Percentiles rank a stretch among this genome's conserved stretches.
These are phyloP conservation scores for Raffaelea albimanens DNA, from an alignment of 2,329 filamentous ascomycete genomes.

Conservation along the genomic window DNA sequence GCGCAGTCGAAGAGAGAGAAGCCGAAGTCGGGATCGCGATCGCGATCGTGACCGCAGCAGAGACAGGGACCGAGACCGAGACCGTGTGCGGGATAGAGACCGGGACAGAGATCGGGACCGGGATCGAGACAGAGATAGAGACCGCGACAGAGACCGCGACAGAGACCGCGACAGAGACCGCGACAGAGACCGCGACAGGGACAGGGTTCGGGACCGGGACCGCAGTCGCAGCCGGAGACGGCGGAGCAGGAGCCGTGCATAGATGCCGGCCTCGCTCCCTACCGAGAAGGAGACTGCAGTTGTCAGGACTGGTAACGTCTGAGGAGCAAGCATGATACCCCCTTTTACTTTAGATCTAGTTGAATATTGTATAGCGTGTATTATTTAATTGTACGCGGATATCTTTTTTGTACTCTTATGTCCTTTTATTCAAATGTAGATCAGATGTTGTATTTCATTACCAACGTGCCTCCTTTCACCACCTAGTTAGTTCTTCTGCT, in stretches of 20 bases:
- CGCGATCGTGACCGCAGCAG: constrained; percentile 18
- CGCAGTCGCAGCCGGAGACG: constrained; percentile 21
- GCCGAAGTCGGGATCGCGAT: constrained; percentile 11
- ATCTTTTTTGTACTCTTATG: no score
- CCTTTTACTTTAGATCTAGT: no score
- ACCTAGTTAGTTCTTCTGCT: constrained; percentile 24
- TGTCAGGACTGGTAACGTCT: no score
- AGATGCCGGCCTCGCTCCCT: no score
- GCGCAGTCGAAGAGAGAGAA: not conserved
- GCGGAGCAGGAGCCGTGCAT: constrained; percentile 16
- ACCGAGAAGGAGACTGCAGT: no score
- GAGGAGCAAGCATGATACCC: no score
- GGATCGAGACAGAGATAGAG: constrained; percentile 19
- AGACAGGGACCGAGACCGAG: not conserved
- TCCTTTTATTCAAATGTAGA: no score
- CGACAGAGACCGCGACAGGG: constrained; percentile 3
- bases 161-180: constrained; percentile 8
- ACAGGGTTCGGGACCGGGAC: no score
- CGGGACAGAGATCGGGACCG: constrained; percentile 17
- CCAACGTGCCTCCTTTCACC: no score
- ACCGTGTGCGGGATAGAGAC: constrained; percentile 8
- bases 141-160: constrained; percentile 21
- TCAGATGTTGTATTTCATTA: no score
- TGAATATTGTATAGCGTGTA: no score
- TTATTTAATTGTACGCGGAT: no score